Evolutionary conservation across 1,284 basidiomycete species (phyloP), one percentile per base, ranked within the genome.

Genomic region (Melampsora americana): DNA sequence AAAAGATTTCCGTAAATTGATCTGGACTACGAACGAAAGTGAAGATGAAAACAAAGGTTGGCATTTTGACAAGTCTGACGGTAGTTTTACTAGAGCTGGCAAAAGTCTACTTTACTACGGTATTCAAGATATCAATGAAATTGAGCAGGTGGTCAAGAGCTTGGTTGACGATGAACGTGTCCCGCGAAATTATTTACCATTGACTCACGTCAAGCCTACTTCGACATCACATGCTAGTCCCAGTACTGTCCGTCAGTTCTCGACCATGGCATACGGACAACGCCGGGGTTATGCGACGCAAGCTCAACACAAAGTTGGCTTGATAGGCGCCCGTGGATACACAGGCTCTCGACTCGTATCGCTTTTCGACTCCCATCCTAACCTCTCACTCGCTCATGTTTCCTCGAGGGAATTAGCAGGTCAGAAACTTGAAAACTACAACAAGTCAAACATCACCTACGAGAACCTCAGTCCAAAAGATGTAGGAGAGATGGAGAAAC

Each of bases 11-110:
- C 89, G 90, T 80, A 89, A 89, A 77, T 88, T 99, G 53, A 95
- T 99, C 86, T 99, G 96, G 95, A 97, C 95, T 14, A 90, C 92
- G 1, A 90, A 91, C 81, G 90, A 90, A 9, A 94, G 97, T 80
- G 95, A 99, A 83, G 64, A 50, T 44, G 71, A 74, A 56, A 86
- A 96, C 85, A 89, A 95, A 56, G 89, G 91, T 1, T 99, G 95
- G 95, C 95, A 99, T 85, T 99, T 97, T 82, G 96, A 99, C 86
- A 89, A 93, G 74, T 93, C 95, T 0, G 95, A 99, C 80, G 95
- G 95, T 9, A 93, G 91, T 84, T 99, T 99, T 86, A 96, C 95
- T 14, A 88, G 96, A 71, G 92, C 92, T 44, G 94, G 95, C 62
- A 83, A 86, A 83, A 93, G 90, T 81, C 85, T 99, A 82, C 99